A percentile compares a stretch with the other conserved stretches of the same genome.
Evolutionary conservation across 164 flowering plant species (phyloP).

Genomic region (Akebia trifoliata): DNA sequence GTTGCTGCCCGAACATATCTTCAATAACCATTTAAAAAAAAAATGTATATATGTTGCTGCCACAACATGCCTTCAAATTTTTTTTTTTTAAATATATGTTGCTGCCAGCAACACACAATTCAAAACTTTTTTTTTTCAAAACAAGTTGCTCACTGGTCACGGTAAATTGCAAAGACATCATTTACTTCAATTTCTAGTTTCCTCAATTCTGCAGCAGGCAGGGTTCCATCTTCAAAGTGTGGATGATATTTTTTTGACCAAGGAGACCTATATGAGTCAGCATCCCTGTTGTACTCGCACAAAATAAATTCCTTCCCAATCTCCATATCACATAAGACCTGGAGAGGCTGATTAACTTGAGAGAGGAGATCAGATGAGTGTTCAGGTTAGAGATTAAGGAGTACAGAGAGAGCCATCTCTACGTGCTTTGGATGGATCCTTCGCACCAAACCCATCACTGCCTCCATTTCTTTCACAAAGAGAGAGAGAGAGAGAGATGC

Average conservation of each 20-base stretch:
- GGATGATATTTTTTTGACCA: constrained; percentile 97
- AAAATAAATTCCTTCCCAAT: constrained; percentile 82
- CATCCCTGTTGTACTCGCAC: constrained; percentile 97
- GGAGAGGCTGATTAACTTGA: constrained; percentile 96
- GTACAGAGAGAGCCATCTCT: constrained; percentile 84
- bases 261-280: constrained; percentile 96
- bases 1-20: no score
- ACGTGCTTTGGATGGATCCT: constrained; percentile 86
- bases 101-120: no score
- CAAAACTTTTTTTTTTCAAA: no score
- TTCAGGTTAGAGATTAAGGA: constrained; percentile 77
- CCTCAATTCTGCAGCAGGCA: constrained; percentile 73
- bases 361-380: constrained; percentile 93
- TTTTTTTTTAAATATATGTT: no score
- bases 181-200: constrained; percentile 95
- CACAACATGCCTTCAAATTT: no score
- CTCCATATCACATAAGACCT: constrained; percentile 73
- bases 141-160: constrained; percentile 99
- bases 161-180: constrained; percentile 77
- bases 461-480: constrained; percentile 83
- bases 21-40: no score
- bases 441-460: constrained; percentile 94
- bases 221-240: constrained; percentile 66
- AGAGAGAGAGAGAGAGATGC: no score
- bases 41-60: no score